Conservation (phyloP, 495 filamentous ascomycete genomes). For the Penicillium turbatum region DNA sequence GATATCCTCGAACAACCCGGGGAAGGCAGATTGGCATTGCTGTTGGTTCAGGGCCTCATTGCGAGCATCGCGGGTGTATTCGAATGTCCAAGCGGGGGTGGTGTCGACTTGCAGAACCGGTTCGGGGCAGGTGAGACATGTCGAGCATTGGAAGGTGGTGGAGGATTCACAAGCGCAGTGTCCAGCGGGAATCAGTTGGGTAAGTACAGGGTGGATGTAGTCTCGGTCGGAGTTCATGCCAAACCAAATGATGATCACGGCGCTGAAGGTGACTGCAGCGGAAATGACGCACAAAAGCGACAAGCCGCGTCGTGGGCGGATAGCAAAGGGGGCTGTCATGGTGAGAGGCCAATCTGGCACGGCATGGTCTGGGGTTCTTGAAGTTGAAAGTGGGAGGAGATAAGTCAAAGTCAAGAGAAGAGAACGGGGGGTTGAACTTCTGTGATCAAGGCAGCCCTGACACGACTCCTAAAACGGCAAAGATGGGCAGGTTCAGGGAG, state of each 20-base stretch:
- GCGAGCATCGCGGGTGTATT: constrained; percentile 31
- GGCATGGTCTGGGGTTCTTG: constrained; percentile 12
- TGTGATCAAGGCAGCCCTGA: background rate
- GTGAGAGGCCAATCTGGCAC: constrained; percentile 8
- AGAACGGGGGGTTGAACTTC: background rate
- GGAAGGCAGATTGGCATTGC: constrained; percentile 45
- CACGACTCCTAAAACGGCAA: background rate
- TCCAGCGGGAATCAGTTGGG: constrained; percentile 39
- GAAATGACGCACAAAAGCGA: constrained; percentile 22
- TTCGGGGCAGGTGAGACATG: constrained; percentile 34
- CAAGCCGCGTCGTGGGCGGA: constrained; percentile 27
- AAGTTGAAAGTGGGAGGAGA: background rate
- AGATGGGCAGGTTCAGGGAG: background rate
- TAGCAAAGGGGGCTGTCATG: constrained; percentile 26
- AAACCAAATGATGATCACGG: constrained; percentile 34
- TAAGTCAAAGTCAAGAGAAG: background rate
- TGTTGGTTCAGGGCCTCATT: constrained; percentile 32
- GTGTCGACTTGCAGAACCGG: constrained; percentile 9
- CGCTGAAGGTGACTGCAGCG: constrained; percentile 14
- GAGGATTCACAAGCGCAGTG: constrained; percentile 41
- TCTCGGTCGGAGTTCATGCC: constrained; percentile 39
- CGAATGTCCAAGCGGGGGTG: constrained; percentile 31
- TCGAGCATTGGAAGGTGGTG: constrained; percentile 40
- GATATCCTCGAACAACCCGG: constrained; percentile 45
- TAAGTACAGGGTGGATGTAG: constrained; percentile 36